Percentiles rank a stretch among this genome's conserved stretches.
Evolutionary conservation across 2,329 filamentous ascomycete species (phyloP).

Genomic region (Fusarium miscanthi): DNA sequence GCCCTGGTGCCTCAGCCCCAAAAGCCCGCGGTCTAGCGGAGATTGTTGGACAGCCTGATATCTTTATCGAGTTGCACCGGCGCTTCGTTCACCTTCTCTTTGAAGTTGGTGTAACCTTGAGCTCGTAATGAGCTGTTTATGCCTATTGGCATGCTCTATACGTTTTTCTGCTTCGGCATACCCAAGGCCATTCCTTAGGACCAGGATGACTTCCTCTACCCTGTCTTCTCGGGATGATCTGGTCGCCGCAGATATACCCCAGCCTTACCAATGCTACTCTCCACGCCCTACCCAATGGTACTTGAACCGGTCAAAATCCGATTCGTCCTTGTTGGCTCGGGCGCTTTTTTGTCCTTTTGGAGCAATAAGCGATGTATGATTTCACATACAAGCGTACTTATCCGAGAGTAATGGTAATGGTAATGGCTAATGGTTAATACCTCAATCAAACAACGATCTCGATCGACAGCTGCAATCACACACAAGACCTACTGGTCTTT

Average conservation of each 20-base stretch:
- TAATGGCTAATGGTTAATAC: neutral
- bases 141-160: constrained; percentile 43
- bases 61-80: constrained; percentile 74
- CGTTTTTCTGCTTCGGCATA: constrained; percentile 40
- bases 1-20: constrained; percentile 65
- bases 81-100: constrained; percentile 72
- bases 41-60: constrained; percentile 73
- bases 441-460: constrained; percentile 25
- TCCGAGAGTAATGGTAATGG: constrained; percentile 23
- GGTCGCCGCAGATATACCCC: constrained; percentile 25
- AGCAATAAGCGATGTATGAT: constrained; percentile 20
- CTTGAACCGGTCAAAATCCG: constrained; percentile 8
- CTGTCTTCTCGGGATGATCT: constrained; percentile 9
- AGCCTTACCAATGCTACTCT: constrained; percentile 28
- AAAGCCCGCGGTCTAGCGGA: constrained; percentile 72
- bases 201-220: neutral
- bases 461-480: constrained; percentile 15
- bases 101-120: constrained; percentile 66
- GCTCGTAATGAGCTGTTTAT: constrained; percentile 53
- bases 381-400: constrained; percentile 10
- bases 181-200: constrained; percentile 3
- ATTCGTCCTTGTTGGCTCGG: constrained; percentile 9
- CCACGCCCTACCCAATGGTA: constrained; percentile 8
- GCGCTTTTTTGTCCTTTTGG: constrained; percentile 16
- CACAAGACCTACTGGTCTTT: constrained; percentile 4